A percentile compares a stretch with the other conserved stretches of the same genome.
Evolutionary conservation across 169 alveolate genomes (phyloP).

Genomic region (Plasmodium yoelii): DNA sequence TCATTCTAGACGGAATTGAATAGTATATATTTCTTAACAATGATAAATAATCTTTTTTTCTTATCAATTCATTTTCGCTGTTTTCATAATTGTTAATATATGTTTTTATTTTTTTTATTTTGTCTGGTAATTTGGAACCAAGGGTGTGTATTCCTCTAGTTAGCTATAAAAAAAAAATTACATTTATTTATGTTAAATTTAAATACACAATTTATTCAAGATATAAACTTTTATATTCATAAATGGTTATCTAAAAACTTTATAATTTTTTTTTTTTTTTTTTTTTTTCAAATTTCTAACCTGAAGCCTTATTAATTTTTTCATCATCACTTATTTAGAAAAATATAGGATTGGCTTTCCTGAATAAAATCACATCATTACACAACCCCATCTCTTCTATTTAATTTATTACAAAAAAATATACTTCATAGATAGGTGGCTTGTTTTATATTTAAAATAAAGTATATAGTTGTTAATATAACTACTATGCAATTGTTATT

Average conservation of each 20-base stretch:
- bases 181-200: not conserved
- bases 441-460: no score
- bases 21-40: slow-evolving; percentile 60
- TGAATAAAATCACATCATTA: no score
- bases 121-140: slow-evolving; percentile 14
- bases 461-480: no score
- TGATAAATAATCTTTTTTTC: slow-evolving; percentile 26
- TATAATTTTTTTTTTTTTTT: not conserved
- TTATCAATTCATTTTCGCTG: not conserved
- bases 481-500: no score
- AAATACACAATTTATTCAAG: not conserved
- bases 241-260: not conserved
- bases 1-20: slow-evolving; percentile 63
- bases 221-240: not conserved
- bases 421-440: no score
- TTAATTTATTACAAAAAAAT: no score
- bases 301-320: slow-evolving; percentile 6
- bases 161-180: slow-evolving; percentile 5
- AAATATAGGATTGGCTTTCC: not conserved
- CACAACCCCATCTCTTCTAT: no score
- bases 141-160: slow-evolving; percentile 22
- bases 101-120: slow-evolving; percentile 41
- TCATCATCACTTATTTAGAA: slow-evolving; percentile 6
- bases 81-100: slow-evolving; percentile 55
- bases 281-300: not conserved